phyloP scores from a whole-genome alignment of 257 asterid species.

The Solanum chilense region DNA sequence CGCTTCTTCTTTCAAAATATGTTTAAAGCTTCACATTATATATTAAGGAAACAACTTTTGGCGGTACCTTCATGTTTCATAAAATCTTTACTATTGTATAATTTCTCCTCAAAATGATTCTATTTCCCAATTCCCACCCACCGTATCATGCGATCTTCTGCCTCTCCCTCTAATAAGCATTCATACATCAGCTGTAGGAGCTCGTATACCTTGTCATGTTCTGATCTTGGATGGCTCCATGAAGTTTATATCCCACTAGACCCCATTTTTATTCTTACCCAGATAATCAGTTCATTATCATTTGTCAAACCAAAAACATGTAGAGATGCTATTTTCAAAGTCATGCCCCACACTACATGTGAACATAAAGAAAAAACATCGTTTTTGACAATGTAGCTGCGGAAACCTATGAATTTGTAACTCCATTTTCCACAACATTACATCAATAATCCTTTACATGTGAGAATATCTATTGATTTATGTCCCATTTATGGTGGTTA shows the following conservation, averaged over 20 bases:
- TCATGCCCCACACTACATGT: background rate
- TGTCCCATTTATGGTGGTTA: background rate
- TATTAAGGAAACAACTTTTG: background rate
- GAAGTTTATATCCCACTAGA: background rate
- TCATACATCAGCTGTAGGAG: background rate
- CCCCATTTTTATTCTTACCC: background rate
- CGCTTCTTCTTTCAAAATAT: background rate
- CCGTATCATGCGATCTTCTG: background rate
- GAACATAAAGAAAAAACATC: background rate
- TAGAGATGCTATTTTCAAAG: background rate
- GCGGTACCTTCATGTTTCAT: background rate
- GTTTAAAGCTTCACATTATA: background rate
- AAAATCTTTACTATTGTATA: background rate
- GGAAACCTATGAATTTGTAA: background rate
- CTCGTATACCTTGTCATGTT: background rate
- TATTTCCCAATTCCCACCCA: background rate
- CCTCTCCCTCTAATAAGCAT: background rate
- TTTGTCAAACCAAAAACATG: background rate
- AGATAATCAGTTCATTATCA: background rate
- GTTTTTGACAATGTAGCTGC: background rate
- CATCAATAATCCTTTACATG: background rate
- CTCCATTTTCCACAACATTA: background rate
- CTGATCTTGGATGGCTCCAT: background rate
- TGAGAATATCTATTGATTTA: background rate
- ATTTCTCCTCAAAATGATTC: background rate